These are phyloP conservation scores for Colletotrichum eremochloae DNA, from an alignment of 2,329 filamentous ascomycete species.

Conservation along the genomic window DNA sequence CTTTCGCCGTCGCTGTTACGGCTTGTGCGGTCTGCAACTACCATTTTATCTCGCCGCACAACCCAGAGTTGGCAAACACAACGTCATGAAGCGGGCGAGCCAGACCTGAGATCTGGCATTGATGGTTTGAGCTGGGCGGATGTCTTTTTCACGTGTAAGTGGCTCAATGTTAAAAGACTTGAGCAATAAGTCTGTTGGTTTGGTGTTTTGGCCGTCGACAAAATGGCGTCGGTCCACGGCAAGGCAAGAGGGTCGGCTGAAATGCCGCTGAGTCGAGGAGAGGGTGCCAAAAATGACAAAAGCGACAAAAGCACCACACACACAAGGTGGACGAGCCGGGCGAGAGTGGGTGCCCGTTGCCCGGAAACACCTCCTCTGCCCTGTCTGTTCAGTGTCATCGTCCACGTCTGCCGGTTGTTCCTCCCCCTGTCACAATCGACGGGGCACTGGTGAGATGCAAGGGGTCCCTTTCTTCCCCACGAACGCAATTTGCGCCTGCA, in stretches of 20 bases:
- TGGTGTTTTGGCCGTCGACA: slow-evolving; percentile 1
- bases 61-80: slow-evolving; percentile 10
- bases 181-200: neutral
- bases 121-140: neutral
- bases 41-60: neutral
- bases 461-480: slow-evolving; percentile 33
- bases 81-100: slow-evolving; percentile 18
- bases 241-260: slow-evolving; percentile 27
- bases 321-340: slow-evolving; percentile 21
- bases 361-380: slow-evolving; percentile 37
- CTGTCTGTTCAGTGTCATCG: neutral
- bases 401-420: slow-evolving; percentile 4
- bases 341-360: slow-evolving; percentile 38
- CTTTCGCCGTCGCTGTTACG: neutral
- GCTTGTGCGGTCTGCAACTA: neutral
- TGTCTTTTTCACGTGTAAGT: neutral
- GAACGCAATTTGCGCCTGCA: neutral
- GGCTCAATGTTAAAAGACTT: neutral
- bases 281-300: slow-evolving; percentile 11
- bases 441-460: slow-evolving; percentile 29
- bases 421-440: slow-evolving; percentile 33
- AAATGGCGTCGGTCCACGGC: neutral
- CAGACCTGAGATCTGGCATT: neutral
- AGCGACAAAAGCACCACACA: neutral
- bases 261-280: slow-evolving; percentile 30